Evolutionary conservation across 1,284 basidiomycete genomes (phyloP).

Genomic region (Trichosporon coremiiforme): DNA sequence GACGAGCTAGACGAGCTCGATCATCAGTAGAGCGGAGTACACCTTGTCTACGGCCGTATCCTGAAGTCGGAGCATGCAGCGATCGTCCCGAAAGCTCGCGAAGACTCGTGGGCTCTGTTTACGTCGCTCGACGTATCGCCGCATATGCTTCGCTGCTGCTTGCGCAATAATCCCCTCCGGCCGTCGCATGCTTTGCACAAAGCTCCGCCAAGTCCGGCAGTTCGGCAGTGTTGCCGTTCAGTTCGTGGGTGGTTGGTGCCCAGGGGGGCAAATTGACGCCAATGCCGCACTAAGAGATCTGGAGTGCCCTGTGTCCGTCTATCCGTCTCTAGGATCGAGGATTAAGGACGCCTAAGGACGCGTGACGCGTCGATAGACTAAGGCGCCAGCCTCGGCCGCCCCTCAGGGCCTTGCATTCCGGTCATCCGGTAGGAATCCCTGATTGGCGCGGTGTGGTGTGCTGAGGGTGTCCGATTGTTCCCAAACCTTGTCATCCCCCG

Average conservation of each 20-base stretch:
- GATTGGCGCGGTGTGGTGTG: neutral
- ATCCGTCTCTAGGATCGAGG: too few relatives aligned
- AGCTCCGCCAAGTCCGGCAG: neutral
- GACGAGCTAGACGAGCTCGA: neutral
- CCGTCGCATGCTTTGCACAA: neutral
- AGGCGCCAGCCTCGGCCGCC: too few relatives aligned
- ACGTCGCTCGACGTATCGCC: too few relatives aligned
- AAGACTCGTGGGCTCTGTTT: too few relatives aligned
- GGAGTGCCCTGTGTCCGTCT: neutral
- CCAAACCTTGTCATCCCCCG: neutral
- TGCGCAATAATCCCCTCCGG: neutral
- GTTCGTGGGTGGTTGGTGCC: neutral
- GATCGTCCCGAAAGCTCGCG: too few relatives aligned
- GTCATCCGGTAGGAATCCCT: neutral
- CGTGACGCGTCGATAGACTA: neutral
- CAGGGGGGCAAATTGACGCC: neutral
- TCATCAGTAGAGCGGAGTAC: neutral
- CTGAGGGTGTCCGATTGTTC: neutral
- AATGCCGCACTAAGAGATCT: constrained; percentile 2
- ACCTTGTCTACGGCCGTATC: neutral
- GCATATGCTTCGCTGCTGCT: neutral
- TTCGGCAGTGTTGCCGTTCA: too few relatives aligned
- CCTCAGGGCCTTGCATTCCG: neutral
- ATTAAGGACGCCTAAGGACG: neutral
- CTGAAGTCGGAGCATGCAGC: neutral